These are phyloP conservation scores for Phylloporus rhodoxanthus DNA, from an alignment of 768 basidiomycete genomes.

Conservation along the genomic window DNA sequence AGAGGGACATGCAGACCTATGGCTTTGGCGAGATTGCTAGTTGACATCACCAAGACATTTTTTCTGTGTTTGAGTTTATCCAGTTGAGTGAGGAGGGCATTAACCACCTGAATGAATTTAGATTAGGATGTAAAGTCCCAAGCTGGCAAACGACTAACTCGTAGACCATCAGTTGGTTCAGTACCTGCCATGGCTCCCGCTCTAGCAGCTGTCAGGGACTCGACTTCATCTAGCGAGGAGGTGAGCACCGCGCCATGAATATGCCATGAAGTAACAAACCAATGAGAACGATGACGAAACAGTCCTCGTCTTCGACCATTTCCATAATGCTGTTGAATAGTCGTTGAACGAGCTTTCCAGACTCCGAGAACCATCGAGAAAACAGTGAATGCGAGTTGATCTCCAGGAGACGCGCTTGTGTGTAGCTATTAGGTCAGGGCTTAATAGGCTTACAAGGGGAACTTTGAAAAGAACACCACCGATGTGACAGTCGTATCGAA, in stretches of 20 bases:
- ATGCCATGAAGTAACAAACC: constrained; percentile 40
- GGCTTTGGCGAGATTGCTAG: constrained; percentile 89
- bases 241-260: not conserved
- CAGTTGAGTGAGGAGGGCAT: constrained; percentile 92
- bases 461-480: constrained; percentile 40
- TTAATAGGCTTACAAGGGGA: constrained; percentile 1
- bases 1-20: constrained; percentile 58
- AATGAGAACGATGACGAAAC: constrained; percentile 91
- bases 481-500: constrained; percentile 80
- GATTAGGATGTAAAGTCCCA: not conserved
- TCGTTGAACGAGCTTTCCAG: constrained; percentile 94
- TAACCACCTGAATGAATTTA: constrained; percentile 73
- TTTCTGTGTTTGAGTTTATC: constrained; percentile 91
- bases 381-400: constrained; percentile 98
- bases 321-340: constrained; percentile 86
- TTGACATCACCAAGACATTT: constrained; percentile 94
- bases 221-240: constrained; percentile 78
- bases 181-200: constrained; percentile 93
- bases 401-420: constrained; percentile 83
- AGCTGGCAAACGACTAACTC: constrained; percentile 45
- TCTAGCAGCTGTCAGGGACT: constrained; percentile 89
- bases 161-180: constrained; percentile 90
- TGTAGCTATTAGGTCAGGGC: constrained; percentile 50
- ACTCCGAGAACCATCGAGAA: constrained; percentile 98
- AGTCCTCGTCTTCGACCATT: constrained; percentile 85